Percentiles rank a stretch among this genome's conserved stretches.
Conservation (phyloP, 305 asterid species). For the Fraxinus latifolia region DNA sequence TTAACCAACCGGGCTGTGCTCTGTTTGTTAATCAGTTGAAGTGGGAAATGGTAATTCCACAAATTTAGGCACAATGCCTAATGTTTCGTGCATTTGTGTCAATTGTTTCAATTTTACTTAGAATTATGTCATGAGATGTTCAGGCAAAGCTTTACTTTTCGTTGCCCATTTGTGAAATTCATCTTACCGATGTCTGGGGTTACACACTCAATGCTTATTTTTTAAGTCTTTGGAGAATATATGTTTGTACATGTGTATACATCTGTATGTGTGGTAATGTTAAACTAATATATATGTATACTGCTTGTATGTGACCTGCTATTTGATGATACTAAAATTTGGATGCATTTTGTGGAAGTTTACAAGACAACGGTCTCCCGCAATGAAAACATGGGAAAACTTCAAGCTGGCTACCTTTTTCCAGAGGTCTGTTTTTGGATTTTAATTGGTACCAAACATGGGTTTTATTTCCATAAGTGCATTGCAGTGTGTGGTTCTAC, state of each 20-base stretch:
- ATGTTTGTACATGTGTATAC: not conserved
- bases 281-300: not conserved
- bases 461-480: not conserved
- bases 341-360: constrained; percentile 44
- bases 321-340: constrained; percentile 8
- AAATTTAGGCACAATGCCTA: not conserved
- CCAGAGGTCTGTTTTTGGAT: constrained; percentile 64
- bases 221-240: not conserved
- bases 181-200: not conserved
- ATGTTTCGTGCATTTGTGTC: not conserved
- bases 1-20: not conserved
- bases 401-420: constrained; percentile 96
- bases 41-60: not conserved
- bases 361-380: constrained; percentile 76
- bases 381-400: constrained; percentile 78
- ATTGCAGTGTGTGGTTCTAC: not conserved
- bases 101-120: not conserved
- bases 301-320: not conserved
- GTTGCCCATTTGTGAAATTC: not conserved
- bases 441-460: not conserved
- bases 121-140: not conserved
- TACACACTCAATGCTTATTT: not conserved
- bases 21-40: not conserved
- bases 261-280: not conserved
- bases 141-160: not conserved